Evolutionary conservation across 169 alveolate species (phyloP), one percentile per base, ranked within the genome.

Genomic region (Cryptosporidium tyzzeri): DNA sequence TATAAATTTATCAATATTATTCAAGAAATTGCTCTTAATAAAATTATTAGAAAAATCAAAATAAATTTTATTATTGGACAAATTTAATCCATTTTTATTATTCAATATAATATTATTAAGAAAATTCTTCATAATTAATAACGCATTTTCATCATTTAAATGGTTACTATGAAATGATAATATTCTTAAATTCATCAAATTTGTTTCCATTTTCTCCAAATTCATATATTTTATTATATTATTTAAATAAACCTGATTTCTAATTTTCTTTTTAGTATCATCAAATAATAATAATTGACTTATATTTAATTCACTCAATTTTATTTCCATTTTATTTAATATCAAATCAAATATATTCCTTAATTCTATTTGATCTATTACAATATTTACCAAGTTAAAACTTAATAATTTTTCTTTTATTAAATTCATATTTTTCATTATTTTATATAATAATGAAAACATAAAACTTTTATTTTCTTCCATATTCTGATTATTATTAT

Each of bases 21-120:
- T 16, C 16, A 55, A 58, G 33, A 73, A 73, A 7, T 29, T 21
- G 14, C 55, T 59, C 5, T 26, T 53, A 31, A 73, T 73, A 58
- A 73, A 73, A 26, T 73, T 73, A 35, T 73, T 73, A 10, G 71
- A 55, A 35, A 73, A 55, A 73, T 73, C 86, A 35, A 73, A 53
- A 58, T 33, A 53, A 18, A 73, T 31, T 26, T 33, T n/a, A 23
- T 21, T 6, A 7, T 73, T 50, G 39, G 2, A 3, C 9, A 44
- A 26, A n/a, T 18, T 37, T 14, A 7, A 48, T 45, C n/a, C 33
- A 3, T 48, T 70, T 5, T 35, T 9, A 41, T 41, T 8, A 41
- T 9, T 41, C 2, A 41, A 4, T n/a, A 35, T 3, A n/a, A 35
- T 70, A 21, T 12, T 21, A 51, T 41, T 55, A 31, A 55, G 8